Percentiles rank a stretch among this genome's conserved stretches.
phyloP scores from a whole-genome alignment of 2,329 filamentous ascomycete genomes.

The Fusarium sp. region DNA sequence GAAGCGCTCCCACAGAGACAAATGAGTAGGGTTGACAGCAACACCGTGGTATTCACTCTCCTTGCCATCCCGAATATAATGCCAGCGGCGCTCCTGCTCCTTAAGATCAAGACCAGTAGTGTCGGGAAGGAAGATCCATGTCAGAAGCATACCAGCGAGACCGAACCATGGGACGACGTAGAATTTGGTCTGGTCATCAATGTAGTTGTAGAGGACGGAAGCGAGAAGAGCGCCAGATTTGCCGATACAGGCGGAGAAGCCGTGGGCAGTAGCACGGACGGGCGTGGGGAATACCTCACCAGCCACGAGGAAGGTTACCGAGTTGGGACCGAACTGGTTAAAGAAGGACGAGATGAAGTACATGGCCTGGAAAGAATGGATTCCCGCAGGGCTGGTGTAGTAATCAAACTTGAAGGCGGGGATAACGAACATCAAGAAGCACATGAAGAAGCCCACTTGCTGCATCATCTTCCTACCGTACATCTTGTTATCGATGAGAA shows the following conservation, averaged over 20 bases:
- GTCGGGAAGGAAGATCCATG: slow-evolving; percentile 89
- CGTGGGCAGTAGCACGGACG: slow-evolving; percentile 91
- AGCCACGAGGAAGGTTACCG: slow-evolving; percentile 93
- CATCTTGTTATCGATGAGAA: slow-evolving; percentile 94
- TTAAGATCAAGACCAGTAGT: slow-evolving; percentile 96
- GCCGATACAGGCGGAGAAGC: slow-evolving; percentile 90
- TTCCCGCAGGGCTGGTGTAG: slow-evolving; percentile 76
- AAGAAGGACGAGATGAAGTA: slow-evolving; percentile 98
- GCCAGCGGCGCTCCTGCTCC: slow-evolving; percentile 95
- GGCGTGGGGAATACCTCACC: slow-evolving; percentile 97
- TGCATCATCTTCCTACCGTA: slow-evolving; percentile 98
- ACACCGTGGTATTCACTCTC: slow-evolving; percentile 90
- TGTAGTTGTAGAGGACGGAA: slow-evolving; percentile 94
- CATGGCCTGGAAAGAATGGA: slow-evolving; percentile 96
- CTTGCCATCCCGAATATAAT: slow-evolving; percentile 81
- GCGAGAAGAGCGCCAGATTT: slow-evolving; percentile 90
- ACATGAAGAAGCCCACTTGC: slow-evolving; percentile 90
- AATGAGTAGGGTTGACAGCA: slow-evolving; percentile 87
- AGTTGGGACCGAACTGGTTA: slow-evolving; percentile 98
- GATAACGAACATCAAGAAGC: slow-evolving; percentile 92
- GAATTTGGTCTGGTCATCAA: slow-evolving; percentile 84
- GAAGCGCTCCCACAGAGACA: slow-evolving; percentile 88
- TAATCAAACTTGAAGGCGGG: slow-evolving; percentile 89
- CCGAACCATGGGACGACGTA: slow-evolving; percentile 96
- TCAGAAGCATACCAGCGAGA: slow-evolving; percentile 84